These are phyloP conservation scores for Diplodia seriata DNA, from an alignment of 2,329 filamentous ascomycete species.

Conservation along the genomic window DNA sequence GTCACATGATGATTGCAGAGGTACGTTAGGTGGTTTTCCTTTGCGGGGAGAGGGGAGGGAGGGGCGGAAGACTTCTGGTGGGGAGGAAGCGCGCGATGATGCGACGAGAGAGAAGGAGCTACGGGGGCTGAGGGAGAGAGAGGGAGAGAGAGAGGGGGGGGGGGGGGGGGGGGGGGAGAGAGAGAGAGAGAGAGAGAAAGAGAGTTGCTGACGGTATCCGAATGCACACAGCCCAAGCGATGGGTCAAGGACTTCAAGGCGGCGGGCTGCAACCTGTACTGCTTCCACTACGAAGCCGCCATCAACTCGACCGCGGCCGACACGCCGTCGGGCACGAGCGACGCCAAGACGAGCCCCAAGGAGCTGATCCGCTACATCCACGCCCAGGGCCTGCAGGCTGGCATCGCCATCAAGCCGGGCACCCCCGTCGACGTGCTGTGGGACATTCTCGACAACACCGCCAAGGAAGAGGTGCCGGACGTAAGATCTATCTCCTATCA, in stretches of 20 bases:
- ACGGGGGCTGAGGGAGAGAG: background rate
- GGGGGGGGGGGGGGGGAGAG: too few species aligned
- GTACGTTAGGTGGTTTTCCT: too few species aligned
- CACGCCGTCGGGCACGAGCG: slow-evolving; percentile 72
- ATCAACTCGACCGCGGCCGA: slow-evolving; percentile 82
- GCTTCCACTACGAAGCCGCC: slow-evolving; percentile 99
- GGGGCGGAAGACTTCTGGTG: background rate
- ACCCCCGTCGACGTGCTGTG: slow-evolving; percentile 91
- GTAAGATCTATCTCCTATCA: slow-evolving; percentile 69
- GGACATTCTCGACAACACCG: slow-evolving; percentile 79
- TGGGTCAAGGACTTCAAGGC: slow-evolving; percentile 96
- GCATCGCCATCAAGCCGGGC: slow-evolving; percentile 93
- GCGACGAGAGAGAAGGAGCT: background rate
- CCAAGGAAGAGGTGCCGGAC: slow-evolving; percentile 82
- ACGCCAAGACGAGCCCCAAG: slow-evolving; percentile 77
- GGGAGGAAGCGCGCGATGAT: background rate
- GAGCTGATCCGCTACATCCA: slow-evolving; percentile 93
- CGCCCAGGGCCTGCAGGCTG: slow-evolving; percentile 83
- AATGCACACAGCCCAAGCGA: slow-evolving; percentile 77
- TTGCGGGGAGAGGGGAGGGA: too few species aligned
- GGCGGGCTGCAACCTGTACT: slow-evolving; percentile 97
- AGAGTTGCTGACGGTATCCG: background rate
- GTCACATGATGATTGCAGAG: slow-evolving; percentile 99
- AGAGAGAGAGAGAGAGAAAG: background rate
- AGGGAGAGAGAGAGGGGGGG: too few species aligned